Evolutionary conservation across 208 protist genomes (phyloP).

Genomic region (Leishmania braziliensis): DNA sequence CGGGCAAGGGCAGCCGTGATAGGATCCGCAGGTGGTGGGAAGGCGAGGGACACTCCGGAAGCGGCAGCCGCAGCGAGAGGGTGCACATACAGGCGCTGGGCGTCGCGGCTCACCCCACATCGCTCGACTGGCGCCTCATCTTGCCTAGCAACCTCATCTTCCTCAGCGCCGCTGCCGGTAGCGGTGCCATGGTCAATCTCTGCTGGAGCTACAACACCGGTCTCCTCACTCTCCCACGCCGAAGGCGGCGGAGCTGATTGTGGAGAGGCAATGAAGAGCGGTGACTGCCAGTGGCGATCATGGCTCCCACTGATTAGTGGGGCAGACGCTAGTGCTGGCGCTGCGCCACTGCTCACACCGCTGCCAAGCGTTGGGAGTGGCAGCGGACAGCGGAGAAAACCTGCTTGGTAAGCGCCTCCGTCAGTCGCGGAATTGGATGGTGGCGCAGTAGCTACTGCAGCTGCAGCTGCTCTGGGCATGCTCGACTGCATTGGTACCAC

Average conservation of each 20-base stretch:
- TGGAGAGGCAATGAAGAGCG: background rate
- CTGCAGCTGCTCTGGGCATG: background rate
- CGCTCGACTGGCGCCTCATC: slow-evolving; percentile 3
- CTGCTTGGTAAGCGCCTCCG: background rate
- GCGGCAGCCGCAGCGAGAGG: slow-evolving; percentile 2
- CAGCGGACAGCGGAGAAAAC: background rate
- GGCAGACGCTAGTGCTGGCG: background rate
- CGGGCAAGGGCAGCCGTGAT: slow-evolving; percentile 35
- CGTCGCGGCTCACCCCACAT: background rate
- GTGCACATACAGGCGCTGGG: slow-evolving; percentile 12
- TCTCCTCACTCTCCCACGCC: background rate
- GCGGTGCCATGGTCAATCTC: background rate
- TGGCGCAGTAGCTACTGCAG: background rate
- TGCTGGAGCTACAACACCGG: background rate
- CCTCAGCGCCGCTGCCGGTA: slow-evolving; percentile 6
- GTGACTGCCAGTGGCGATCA: background rate
- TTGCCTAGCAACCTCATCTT: slow-evolving; percentile 9
- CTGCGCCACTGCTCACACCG: background rate
- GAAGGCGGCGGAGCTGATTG: background rate
- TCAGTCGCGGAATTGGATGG: background rate
- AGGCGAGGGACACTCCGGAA: background rate
- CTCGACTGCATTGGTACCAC: background rate
- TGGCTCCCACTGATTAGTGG: background rate
- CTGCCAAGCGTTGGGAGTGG: background rate
- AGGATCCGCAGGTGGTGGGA: slow-evolving; percentile 13